Conservation (phyloP, 495 filamentous ascomycete genomes). For the Aspergillus homomorphus region DNA sequence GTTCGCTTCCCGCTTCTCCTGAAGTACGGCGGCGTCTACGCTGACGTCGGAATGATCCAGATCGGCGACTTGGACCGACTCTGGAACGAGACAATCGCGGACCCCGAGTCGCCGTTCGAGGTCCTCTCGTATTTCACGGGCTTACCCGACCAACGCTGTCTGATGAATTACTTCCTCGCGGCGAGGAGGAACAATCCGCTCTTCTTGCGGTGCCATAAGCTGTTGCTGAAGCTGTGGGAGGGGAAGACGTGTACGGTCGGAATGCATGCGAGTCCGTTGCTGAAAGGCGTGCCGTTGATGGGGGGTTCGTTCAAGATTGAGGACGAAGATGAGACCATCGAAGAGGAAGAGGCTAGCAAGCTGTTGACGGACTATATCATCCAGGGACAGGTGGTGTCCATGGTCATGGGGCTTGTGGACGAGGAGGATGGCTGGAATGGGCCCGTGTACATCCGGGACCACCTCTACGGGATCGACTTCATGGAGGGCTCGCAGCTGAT, state of each 20-base stretch:
- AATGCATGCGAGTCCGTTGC: constrained; percentile 46
- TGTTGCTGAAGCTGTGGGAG: constrained; percentile 50
- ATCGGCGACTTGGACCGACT: constrained; percentile 54
- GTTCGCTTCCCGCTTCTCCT: constrained; percentile 54
- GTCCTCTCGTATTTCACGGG: constrained; percentile 46
- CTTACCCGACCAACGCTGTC: constrained; percentile 24
- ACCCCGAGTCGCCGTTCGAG: constrained; percentile 44
- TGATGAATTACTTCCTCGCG: constrained; percentile 51
- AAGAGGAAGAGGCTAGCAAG: constrained; percentile 30
- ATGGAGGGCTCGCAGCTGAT: constrained; percentile 50
- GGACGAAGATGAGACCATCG: constrained; percentile 19
- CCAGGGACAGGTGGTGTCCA: constrained; percentile 46
- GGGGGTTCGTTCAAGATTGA: constrained; percentile 22
- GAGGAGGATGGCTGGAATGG: constrained; percentile 52
- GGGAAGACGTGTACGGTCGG: constrained; percentile 50
- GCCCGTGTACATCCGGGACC: constrained; percentile 43
- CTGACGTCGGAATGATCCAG: constrained; percentile 53
- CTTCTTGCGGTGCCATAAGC: constrained; percentile 47
- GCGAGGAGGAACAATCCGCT: constrained; percentile 41
- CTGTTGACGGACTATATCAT: constrained; percentile 53
- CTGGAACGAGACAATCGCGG: constrained; percentile 45
- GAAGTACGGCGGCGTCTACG: constrained; percentile 54
- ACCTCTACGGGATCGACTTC: constrained; percentile 48
- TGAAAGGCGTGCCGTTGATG: constrained; percentile 42
- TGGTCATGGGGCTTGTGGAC: constrained; percentile 52